Evolutionary conservation across 2,329 filamentous ascomycete species (phyloP).

Genomic region (Colletotrichum filicis): DNA sequence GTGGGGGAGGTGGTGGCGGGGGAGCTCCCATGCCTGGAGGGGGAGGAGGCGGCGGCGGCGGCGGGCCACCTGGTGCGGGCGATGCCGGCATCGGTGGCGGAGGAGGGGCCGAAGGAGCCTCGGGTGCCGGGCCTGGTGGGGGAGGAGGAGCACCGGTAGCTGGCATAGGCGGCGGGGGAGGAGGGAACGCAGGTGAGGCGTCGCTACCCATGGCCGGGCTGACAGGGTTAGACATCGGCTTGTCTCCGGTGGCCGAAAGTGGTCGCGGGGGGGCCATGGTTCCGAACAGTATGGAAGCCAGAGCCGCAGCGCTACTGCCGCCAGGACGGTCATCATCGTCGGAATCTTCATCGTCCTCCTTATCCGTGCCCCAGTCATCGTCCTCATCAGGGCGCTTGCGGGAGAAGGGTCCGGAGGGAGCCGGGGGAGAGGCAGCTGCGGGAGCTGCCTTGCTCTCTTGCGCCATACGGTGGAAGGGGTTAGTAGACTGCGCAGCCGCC

Average conservation of each 20-base stretch:
- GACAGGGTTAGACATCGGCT: slow-evolving; percentile 56
- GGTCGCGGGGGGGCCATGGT: slow-evolving; percentile 96
- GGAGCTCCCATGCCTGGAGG: slow-evolving; percentile 49
- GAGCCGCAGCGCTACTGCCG: slow-evolving; percentile 86
- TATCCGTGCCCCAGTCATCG: slow-evolving; percentile 83
- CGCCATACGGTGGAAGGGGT: slow-evolving; percentile 92
- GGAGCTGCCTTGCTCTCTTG: slow-evolving; percentile 65
- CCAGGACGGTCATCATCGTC: slow-evolving; percentile 82
- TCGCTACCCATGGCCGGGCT: slow-evolving; percentile 53
- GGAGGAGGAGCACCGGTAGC: slow-evolving; percentile 44
- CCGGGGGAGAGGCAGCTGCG: slow-evolving; percentile 44
- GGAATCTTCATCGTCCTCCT: slow-evolving; percentile 68
- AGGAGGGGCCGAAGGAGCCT: slow-evolving; percentile 41
- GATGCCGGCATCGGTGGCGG: slow-evolving; percentile 46
- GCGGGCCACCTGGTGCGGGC: slow-evolving; percentile 45
- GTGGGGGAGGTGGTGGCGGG: slow-evolving; percentile 56
- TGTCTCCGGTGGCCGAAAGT: slow-evolving; percentile 83
- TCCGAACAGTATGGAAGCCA: slow-evolving; percentile 94
- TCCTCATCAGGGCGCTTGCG: slow-evolving; percentile 71
- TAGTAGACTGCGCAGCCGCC: slow-evolving; percentile 72
- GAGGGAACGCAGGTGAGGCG: slow-evolving; percentile 46
- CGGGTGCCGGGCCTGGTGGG: slow-evolving; percentile 39
- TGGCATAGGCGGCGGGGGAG: slow-evolving; percentile 42
- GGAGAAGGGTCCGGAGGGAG: slow-evolving; percentile 62
- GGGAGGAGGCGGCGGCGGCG: slow-evolving; percentile 56